Conservation (phyloP, 495 filamentous ascomycete species). For the Usnea hakonensis region DNA sequence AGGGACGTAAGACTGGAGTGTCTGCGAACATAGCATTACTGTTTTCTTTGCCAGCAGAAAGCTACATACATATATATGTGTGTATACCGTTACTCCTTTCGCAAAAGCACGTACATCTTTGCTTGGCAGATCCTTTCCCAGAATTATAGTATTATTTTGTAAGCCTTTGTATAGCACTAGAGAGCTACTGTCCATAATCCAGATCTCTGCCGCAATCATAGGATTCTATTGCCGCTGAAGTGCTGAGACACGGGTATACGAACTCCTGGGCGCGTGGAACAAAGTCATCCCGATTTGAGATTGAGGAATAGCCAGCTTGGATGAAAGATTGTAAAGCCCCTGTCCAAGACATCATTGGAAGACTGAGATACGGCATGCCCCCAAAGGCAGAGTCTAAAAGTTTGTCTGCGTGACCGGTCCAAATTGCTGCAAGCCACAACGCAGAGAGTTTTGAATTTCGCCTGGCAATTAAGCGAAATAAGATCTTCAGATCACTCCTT, state of each 20-base stretch:
- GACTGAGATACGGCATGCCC: constrained; percentile 11
- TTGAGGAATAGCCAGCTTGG: constrained; percentile 15
- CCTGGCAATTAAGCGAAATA: neutral
- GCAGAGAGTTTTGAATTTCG: neutral
- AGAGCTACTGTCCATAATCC: no score
- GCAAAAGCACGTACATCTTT: no score
- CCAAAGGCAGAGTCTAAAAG: neutral
- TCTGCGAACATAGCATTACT: no score
- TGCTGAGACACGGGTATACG: neutral
- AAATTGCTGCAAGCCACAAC: neutral
- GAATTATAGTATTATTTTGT: no score
- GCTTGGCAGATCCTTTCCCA: no score
- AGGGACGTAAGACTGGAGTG: no score
- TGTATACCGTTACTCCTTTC: no score
- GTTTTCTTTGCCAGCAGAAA: no score
- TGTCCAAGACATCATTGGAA: constrained; percentile 18
- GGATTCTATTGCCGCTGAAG: no score
- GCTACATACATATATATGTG: no score
- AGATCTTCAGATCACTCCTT: neutral
- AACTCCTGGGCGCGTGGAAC: neutral
- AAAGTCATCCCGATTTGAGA: neutral
- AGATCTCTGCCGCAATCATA: no score
- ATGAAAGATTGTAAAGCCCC: constrained; percentile 21
- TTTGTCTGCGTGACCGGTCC: neutral
- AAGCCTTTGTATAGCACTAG: no score